phyloP scores from a whole-genome alignment of 2,329 filamentous ascomycete genomes.

The Ceratocystis lukuohia region DNA sequence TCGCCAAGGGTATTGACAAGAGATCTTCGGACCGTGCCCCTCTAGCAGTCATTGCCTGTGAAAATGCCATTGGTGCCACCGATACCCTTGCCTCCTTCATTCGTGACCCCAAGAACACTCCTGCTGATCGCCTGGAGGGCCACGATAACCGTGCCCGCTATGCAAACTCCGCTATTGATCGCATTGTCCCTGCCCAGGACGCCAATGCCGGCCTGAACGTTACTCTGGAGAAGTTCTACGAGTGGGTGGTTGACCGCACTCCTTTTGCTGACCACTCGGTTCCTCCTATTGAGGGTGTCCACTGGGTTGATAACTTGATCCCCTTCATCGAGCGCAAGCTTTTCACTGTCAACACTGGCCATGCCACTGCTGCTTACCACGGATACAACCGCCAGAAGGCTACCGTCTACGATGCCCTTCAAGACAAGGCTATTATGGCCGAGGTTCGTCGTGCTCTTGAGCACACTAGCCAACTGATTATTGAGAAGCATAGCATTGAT shows the following conservation, averaged over 20 bases:
- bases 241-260: slow-evolving; percentile 88
- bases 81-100: slow-evolving; percentile 75
- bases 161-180: slow-evolving; percentile 96
- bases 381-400: slow-evolving; percentile 75
- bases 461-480: slow-evolving; percentile 78
- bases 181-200: slow-evolving; percentile 88
- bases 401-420: slow-evolving; percentile 60
- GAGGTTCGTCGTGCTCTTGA: slow-evolving; percentile 67
- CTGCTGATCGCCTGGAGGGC: slow-evolving; percentile 49
- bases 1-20: slow-evolving; percentile 81
- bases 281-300: slow-evolving; percentile 72
- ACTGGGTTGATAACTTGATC: slow-evolving; percentile 81
- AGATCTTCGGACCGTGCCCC: slow-evolving; percentile 52
- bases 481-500: slow-evolving; percentile 71
- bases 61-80: slow-evolving; percentile 93
- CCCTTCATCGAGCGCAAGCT: slow-evolving; percentile 99
- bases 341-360: slow-evolving; percentile 97
- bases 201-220: slow-evolving; percentile 71
- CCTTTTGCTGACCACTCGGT: slow-evolving; percentile 61
- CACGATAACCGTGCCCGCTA: slow-evolving; percentile 69
- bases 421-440: slow-evolving; percentile 61
- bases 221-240: slow-evolving; percentile 95
- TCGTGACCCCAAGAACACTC: slow-evolving; percentile 59
- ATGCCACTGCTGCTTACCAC: slow-evolving; percentile 92
- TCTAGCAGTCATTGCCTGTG: slow-evolving; percentile 87